phyloP scores from a whole-genome alignment of 164 flowering plant genomes.

The Magnolia officinalis region DNA sequence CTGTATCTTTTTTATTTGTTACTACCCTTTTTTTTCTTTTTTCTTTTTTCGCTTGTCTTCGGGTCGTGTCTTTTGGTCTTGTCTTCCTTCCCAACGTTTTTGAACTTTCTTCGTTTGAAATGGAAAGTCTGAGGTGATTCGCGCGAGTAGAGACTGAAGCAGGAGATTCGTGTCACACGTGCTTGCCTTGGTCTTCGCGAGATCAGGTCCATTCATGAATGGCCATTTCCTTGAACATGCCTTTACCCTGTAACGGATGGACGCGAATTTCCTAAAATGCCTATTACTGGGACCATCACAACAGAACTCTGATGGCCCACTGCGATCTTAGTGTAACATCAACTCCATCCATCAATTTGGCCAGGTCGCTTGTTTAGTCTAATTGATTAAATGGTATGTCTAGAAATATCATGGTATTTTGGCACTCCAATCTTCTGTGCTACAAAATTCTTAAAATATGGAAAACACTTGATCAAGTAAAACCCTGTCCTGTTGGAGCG shows the following conservation, averaged over 20 bases:
- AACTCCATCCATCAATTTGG: too few species aligned
- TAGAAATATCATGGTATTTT: background rate
- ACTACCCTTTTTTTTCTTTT: slow-evolving; percentile 2
- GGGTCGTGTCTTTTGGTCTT: background rate
- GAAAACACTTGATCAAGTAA: too few species aligned
- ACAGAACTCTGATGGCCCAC: too few species aligned
- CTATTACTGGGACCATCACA: too few species aligned
- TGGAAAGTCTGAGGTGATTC: background rate
- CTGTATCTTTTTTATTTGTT: background rate
- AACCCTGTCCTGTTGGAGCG: too few species aligned
- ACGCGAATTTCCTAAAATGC: too few species aligned
- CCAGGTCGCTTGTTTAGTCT: too few species aligned
- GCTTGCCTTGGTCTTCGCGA: background rate
- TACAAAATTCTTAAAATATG: too few species aligned
- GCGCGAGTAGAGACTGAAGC: background rate
- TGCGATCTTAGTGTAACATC: too few species aligned
- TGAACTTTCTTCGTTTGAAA: background rate
- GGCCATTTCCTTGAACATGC: background rate
- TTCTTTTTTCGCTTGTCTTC: background rate
- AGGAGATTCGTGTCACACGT: background rate
- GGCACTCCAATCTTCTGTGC: too few species aligned
- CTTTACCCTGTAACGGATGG: background rate
- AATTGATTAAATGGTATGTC: background rate
- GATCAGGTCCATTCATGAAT: background rate
- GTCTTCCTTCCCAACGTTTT: background rate